Conservation (phyloP, 169 alveolate genomes). For the Plasmodium vivax region DNA sequence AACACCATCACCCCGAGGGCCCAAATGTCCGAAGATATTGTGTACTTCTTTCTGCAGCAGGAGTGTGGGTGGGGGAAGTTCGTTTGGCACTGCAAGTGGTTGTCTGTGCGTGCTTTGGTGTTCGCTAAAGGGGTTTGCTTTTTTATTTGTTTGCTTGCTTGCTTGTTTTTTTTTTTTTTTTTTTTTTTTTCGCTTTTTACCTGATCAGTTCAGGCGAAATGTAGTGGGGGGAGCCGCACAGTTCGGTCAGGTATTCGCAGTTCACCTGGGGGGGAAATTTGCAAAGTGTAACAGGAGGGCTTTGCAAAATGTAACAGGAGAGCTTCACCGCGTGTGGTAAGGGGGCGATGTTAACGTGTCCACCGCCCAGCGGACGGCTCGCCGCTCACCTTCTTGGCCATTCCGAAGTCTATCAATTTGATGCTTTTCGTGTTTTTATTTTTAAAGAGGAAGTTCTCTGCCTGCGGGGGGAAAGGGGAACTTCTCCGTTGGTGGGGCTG, state of each 20-base stretch:
- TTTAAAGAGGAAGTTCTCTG: slow-evolving; percentile 43
- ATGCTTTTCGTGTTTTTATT: slow-evolving; percentile 69
- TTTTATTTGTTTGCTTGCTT: background rate
- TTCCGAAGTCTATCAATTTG: slow-evolving; percentile 82
- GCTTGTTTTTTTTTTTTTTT: background rate
- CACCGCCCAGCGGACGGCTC: background rate
- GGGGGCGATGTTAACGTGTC: background rate
- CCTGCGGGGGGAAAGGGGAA: slow-evolving; percentile 12
- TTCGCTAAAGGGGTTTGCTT: background rate
- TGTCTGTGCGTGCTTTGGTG: background rate
- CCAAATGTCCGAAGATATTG: slow-evolving; percentile 82
- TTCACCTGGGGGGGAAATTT: slow-evolving; percentile 21
- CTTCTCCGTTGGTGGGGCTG: background rate
- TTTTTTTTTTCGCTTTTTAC: slow-evolving; percentile 32
- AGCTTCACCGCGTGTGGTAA: too few species aligned
- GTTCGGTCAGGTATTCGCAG: slow-evolving; percentile 76
- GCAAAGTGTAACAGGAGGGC: too few species aligned
- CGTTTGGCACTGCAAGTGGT: background rate
- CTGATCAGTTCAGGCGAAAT: slow-evolving; percentile 83
- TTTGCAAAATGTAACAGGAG: too few species aligned
- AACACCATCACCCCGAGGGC: slow-evolving; percentile 83
- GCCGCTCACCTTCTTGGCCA: slow-evolving; percentile 78
- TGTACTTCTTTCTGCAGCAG: slow-evolving; percentile 75
- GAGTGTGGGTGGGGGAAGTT: background rate
- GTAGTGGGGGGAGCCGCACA: slow-evolving; percentile 85